Evolutionary conservation across 805 yeast genomes (phyloP), one percentile per base, ranked within the genome.

Genomic region (Starmerella vaccinii): DNA sequence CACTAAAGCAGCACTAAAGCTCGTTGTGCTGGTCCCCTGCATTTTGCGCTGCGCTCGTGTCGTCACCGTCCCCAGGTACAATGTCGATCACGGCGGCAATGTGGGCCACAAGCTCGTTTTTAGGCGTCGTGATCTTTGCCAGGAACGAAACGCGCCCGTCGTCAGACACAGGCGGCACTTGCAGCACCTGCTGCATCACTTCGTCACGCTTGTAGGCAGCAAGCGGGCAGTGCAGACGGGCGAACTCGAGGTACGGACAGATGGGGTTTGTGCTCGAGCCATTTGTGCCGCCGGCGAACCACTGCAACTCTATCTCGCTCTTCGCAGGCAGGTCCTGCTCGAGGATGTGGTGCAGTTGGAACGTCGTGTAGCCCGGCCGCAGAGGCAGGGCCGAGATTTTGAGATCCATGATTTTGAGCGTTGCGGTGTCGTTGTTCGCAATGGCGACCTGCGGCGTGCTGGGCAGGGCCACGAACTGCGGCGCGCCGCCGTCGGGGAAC

Each of bases 61-160:
- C n/a, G n/a, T n/a, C n/a, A n/a, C n/a, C 27, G 8, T 50, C 53
- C 21, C 42, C 51, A 12, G 51, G 42, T 29, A 27, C 53, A 18
- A 54, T 22, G 35, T 58, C 63, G 2, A 59, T 30, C 5, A 53
- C 33, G 4, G 51, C 63, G 4, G 61, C 66, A 15, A 63, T 16
- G 6, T 57, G 55, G 12, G 57, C 51, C 12, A 63, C 43, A 22
- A 56, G 52, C 6, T 48, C 54, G 2, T 53, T 52, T 2, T 49
- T 47, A 0, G 66, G 63, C 6, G 58, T 54, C 1, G 22, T 35
- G 12, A 57, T 61, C 32, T 54, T 56, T 29, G 63, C 65, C 5
- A 62, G 37, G 48, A 65, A 63, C 24, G 65, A 59, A 39, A 61
- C 57, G 12, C 56, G 51, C n/a, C 63, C 65, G 1, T 53, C 51